A percentile compares a stretch with the other conserved stretches of the same genome.
These are phyloP conservation scores for Hyphodiscus sp. DNA, from an alignment of 2,329 filamentous ascomycete genomes.

Conservation along the genomic window DNA sequence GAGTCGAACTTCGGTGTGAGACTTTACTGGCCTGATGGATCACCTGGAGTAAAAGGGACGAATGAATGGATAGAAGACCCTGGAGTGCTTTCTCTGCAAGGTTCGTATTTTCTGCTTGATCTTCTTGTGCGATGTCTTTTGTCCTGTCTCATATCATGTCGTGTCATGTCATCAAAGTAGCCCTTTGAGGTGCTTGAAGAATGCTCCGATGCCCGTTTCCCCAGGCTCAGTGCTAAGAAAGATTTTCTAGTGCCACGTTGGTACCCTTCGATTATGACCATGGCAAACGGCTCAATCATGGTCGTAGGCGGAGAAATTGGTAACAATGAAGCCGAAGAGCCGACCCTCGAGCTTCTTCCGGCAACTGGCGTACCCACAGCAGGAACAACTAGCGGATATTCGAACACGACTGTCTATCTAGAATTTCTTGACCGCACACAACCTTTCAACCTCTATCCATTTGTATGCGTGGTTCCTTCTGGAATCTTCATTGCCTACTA, in stretches of 20 bases:
- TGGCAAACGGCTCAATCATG: conserved; percentile 60
- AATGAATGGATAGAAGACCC: conserved; percentile 62
- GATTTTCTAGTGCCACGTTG: conserved; percentile 41
- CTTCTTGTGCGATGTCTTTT: not conserved
- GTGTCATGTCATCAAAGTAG: not conserved
- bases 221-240: not conserved
- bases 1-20: conserved; percentile 56
- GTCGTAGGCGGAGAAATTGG: conserved; percentile 60
- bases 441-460: conserved; percentile 64
- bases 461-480: conserved; percentile 52
- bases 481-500: conserved; percentile 61
- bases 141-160: not conserved
- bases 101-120: conserved; percentile 8
- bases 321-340: conserved; percentile 54
- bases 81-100: conserved; percentile 45
- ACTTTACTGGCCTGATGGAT: conserved; percentile 55
- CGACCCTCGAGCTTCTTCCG: conserved; percentile 59
- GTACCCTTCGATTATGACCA: conserved; percentile 58
- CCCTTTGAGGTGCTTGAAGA: not conserved
- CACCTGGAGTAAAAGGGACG: conserved; percentile 46
- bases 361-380: conserved; percentile 24
- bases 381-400: conserved; percentile 16
- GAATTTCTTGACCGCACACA: conserved; percentile 58
- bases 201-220: not conserved
- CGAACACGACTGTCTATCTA: conserved; percentile 40